Evolutionary conservation across 1,284 basidiomycete genomes (phyloP), one percentile per base, ranked within the genome.

Genomic region (Cutaneotrichosporon dermatis): DNA sequence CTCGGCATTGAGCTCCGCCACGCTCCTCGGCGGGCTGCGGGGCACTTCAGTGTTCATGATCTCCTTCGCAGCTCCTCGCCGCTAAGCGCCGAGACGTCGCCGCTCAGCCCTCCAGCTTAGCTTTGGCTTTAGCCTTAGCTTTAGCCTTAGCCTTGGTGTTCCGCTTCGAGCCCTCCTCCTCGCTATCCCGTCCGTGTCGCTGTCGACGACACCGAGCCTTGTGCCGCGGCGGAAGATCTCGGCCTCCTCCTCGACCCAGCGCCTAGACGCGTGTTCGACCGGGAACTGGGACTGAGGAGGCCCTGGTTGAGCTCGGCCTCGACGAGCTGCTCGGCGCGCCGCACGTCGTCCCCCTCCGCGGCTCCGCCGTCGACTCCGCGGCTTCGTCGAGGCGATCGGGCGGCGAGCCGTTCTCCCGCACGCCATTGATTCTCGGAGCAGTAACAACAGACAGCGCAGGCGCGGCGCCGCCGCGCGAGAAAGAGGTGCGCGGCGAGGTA

Each of bases 201-300:
- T 88, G 33, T 76, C 90, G 63, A 88, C 89, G 5, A 87, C 86
- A 0, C 88, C 87, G 9, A 95, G 80, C 9, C 91, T 81, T 1
- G 86, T 86, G 1, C 92, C 92, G 72, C 92, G 92, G 53, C 92
- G 82, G 79, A 97, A 97, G 37, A 96, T 87, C 76, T 96, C 92
- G 1, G 89, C 90, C 69, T 92, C 90, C 69, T 92, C 90, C 65
- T 86, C 88, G 0, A 92, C 87, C 87, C 88, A 89, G 55, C 37
- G 36, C 81, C 85, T 65, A 84, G 82, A 43, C 87, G 89, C 55
- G 66, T 69, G 54, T 64, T 61, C 51, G 66, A 75, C 54, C 66
- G 69, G 45, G 25, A 25, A 25, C 51, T 61, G 9, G 41, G 48
- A n/a, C 42, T 33, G 0, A 42, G 50, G 3, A 56, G 44, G 5